Percentiles rank a stretch among this genome's conserved stretches.
Conservation (phyloP, 768 basidiomycete species). For the Mycena crocata region DNA sequence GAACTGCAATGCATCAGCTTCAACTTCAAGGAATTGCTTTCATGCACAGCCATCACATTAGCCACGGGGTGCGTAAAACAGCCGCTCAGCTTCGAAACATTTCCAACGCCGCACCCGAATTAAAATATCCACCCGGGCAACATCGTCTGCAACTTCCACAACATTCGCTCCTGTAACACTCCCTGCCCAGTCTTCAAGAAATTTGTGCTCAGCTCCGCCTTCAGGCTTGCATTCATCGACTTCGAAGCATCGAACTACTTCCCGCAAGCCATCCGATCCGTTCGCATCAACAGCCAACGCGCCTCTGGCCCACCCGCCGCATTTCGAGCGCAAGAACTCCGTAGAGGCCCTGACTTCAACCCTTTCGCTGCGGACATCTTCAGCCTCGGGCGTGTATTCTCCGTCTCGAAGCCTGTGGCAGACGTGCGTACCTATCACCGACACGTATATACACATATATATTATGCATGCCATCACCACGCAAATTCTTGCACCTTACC, state of each 20-base stretch:
- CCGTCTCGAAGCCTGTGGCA: not conserved
- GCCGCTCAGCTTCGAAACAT: not conserved
- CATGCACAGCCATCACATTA: constrained; percentile 11
- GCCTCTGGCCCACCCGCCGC: not conserved
- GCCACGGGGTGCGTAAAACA: not conserved
- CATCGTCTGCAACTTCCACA: not conserved
- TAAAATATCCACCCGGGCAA: not conserved
- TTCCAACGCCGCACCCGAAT: not conserved
- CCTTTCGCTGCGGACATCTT: constrained; percentile 8
- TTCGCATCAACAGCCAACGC: not conserved
- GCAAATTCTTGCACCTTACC: constrained; percentile 1
- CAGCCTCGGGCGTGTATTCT: not conserved
- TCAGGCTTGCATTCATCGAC: not conserved
- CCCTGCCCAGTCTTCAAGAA: constrained; percentile 1
- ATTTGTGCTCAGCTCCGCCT: not conserved
- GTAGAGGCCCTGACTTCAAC: not conserved
- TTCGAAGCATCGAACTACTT: not conserved
- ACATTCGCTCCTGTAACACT: not conserved
- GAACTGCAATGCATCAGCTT: not conserved
- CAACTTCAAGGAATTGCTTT: not conserved
- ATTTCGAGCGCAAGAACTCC: not conserved
- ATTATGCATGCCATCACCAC: not conserved
- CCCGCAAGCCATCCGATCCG: not conserved
- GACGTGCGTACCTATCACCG: not conserved
- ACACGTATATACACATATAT: not conserved